Base-by-base conservation (phyloP, 2,329 filamentous ascomycete genomes). In the Colletotrichum horii region DNA sequence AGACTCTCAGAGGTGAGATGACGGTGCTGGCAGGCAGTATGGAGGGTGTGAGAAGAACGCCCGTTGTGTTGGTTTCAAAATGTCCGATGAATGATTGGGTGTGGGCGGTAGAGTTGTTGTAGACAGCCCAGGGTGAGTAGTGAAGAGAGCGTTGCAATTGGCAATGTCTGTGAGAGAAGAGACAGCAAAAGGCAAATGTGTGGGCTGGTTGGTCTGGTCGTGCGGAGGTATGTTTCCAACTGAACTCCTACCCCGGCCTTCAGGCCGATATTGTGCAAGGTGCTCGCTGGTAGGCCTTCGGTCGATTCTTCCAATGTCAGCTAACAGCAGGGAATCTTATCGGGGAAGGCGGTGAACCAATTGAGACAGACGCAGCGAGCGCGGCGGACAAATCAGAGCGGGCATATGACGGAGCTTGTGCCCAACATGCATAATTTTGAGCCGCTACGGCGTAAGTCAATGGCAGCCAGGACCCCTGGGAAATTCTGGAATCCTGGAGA, bases 401-500 rank as follows among this genome's bases (percentile, higher is more conserved):
- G 19, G 12, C 24, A 34, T 24, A 22, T 32, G 11, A 15, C 43
- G 56, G 73, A 68, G 32, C 69, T 75, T 58, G 64, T 48, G 56
- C 32, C 64, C 58, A 69, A 52, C 70, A 72, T 75, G 70, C 73
- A 75, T 75, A 65, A 73, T 69, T 69, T 73, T 75, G 70, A 75
- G 73, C 69, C 72, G 62, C 72, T 73, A 52, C 43, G n/a, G 43
- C 43, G 43, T n/a, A 52, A 52, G 43, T 22, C 55, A 65, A 69
- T 67, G 60, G 32, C 38, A 55, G 52, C 28, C 34, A 68, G 36
- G 66, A 73, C 74, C 70, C 73, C 69, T 76, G 74, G 60, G 74
- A 76, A 73, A 64, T 78, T 78, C 77, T 78, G 77, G 77, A 78
- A 78, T 78, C 77, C 71, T 71, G 77, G 75, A 78, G 77, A 78